These are phyloP conservation scores for Metroxylon sagu DNA, from an alignment of 176 grass and related monocot genomes.

Conservation along the genomic window DNA sequence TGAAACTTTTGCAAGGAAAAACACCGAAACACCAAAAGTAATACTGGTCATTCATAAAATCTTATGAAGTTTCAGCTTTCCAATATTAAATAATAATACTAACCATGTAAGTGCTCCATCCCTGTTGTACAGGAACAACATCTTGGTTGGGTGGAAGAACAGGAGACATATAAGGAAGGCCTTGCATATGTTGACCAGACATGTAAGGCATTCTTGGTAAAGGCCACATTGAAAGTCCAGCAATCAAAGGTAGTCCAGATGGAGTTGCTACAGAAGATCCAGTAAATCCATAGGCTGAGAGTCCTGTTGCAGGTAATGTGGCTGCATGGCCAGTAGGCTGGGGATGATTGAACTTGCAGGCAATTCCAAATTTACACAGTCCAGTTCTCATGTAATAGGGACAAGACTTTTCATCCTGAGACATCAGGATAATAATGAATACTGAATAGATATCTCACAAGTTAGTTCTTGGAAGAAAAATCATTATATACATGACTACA, in stretches of 20 bases:
- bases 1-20: too few relatives aligned
- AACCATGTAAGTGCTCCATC: conserved; percentile 20
- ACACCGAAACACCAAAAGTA: too few relatives aligned
- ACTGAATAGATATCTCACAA: too few relatives aligned
- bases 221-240: conserved; percentile 10
- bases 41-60: too few relatives aligned
- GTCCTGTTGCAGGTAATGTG: conserved; percentile 5
- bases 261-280: not conserved
- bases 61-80: not conserved
- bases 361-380: conserved; percentile 11
- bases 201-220: conserved; percentile 21
- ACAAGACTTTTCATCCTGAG: conserved; percentile 23
- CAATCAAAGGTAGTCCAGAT: conserved; percentile 7
- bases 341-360: conserved; percentile 28
- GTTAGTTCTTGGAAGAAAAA: not conserved
- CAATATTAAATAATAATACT: not conserved
- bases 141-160: conserved; percentile 22
- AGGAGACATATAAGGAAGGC: conserved; percentile 5
- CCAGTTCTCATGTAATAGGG: conserved; percentile 24
- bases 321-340: conserved; percentile 9
- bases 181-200: conserved; percentile 1
- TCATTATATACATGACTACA: not conserved
- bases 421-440: not conserved
- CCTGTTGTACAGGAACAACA: conserved; percentile 9
- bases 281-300: conserved; percentile 8